Conservation (phyloP, 1,139 yeast genomes). For the Lodderomyces elongisporus region DNA sequence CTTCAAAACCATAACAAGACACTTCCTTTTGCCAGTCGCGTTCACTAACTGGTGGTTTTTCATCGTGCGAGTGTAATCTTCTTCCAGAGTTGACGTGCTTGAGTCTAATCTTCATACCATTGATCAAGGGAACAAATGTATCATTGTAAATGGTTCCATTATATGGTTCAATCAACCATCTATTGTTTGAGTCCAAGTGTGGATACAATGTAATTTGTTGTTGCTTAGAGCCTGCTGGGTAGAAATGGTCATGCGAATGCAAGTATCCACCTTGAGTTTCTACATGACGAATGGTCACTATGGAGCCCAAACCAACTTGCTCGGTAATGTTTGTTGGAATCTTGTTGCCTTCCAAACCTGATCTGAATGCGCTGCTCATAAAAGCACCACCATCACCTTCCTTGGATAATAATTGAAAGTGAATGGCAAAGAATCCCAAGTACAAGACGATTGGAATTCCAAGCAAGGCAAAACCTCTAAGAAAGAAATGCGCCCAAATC, state of each 20-base stretch:
- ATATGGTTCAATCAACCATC: conserved; percentile 76
- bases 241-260: conserved; percentile 84
- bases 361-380: conserved; percentile 85
- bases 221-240: conserved; percentile 91
- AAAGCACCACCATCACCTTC: conserved; percentile 89
- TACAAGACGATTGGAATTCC: conserved; percentile 70
- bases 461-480: conserved; percentile 57
- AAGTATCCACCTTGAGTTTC: conserved; percentile 91
- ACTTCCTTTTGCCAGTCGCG: conserved; percentile 97
- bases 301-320: conserved; percentile 87
- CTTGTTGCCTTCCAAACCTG: conserved; percentile 63
- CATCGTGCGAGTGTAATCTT: conserved; percentile 94
- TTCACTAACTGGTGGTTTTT: conserved; percentile 87
- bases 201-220: conserved; percentile 94
- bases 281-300: conserved; percentile 70
- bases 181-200: conserved; percentile 82
- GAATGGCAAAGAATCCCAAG: conserved; percentile 69
- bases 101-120: conserved; percentile 79
- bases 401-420: conserved; percentile 62
- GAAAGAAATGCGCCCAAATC: conserved; percentile 47
- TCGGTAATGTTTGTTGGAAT: conserved; percentile 68
- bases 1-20: conserved; percentile 85
- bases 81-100: conserved; percentile 64
- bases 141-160: conserved; percentile 42
- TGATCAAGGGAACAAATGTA: conserved; percentile 58